These are phyloP conservation scores for Stromatinia cepivora DNA, from an alignment of 2,329 filamentous ascomycete species.

Conservation along the genomic window DNA sequence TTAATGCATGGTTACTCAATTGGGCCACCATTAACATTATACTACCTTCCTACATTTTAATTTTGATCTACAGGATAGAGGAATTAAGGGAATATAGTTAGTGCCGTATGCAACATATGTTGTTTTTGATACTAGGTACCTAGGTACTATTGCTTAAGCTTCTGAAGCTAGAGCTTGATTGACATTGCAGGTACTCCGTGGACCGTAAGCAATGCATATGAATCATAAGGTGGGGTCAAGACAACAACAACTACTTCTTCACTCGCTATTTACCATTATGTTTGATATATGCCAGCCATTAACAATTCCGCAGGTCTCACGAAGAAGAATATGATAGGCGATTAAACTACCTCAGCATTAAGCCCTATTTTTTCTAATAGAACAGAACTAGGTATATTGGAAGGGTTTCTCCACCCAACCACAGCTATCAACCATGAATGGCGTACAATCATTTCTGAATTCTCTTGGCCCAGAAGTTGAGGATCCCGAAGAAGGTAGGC, in stretches of 20 bases:
- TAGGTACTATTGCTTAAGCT: not conserved
- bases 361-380: conserved; percentile 5
- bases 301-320: not conserved
- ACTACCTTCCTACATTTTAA: too few species aligned
- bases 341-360: not conserved
- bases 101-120: too few species aligned
- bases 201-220: not conserved
- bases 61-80: too few species aligned
- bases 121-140: not conserved
- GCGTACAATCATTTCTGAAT: conserved; percentile 43
- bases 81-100: too few species aligned
- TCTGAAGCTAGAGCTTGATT: not conserved
- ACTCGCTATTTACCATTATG: not conserved
- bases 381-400: not conserved
- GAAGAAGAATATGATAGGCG: not conserved
- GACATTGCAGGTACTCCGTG: not conserved
- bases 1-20: not conserved
- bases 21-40: too few species aligned
- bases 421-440: conserved; percentile 9
- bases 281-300: not conserved
- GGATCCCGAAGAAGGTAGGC: conserved; percentile 60
- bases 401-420: not conserved
- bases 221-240: conserved; percentile 5
- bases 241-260: not conserved
- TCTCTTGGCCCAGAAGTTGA: conserved; percentile 52